Evolutionary conservation across 1,284 basidiomycete species (phyloP), one percentile per base, ranked within the genome.

Genomic region (Agaricales sp.): DNA sequence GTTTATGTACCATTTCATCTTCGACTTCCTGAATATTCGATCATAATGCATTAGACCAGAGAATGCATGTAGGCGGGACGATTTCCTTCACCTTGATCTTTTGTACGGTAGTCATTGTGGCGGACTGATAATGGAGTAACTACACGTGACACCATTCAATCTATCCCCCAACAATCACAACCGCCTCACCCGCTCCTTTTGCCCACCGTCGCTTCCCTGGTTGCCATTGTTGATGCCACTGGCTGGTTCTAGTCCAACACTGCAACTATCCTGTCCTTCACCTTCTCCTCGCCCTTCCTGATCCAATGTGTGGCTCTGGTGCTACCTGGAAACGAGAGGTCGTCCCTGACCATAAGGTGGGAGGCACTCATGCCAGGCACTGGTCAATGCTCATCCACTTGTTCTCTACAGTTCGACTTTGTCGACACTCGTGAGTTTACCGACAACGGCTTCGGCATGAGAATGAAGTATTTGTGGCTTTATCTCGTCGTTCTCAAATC

Each of bases 311-410:
- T 56, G 78, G 78, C 63, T 71, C 75, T 53, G 84, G 80, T 59
- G 76, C 84, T 30, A 79, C 85, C 59, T 97, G 93, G 94, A 98
- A 99, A 73, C 80, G 95, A 63, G 95, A 98, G 73, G 80, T 89
- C 59, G 94, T 99, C 43, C 91, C 89, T 51, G 95, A 98, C 71
- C 95, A 98, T 71, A 99, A 98, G 78, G 93, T 92, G 54, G 43
- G 51, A 39, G 46, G 41, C 35, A 39, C 14, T 18, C 19, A 30
- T 48, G 21, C 26, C 45, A 37, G 37, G 16, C 14, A 16, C 20
- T 16, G n/a, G 19, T 25, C 19, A 26, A 23, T 38, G 22, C 43
- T 39, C 46, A 50, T 38, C 56, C 51, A 57, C 16, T 44, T 38
- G 22, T 37, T 49, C 45, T 51, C 41, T 45, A 21, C 57, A 97